Evolutionary conservation across 2,329 filamentous ascomycete species (phyloP), one percentile per base, ranked within the genome.

Genomic region (Botryosphaeria dothidea): DNA sequence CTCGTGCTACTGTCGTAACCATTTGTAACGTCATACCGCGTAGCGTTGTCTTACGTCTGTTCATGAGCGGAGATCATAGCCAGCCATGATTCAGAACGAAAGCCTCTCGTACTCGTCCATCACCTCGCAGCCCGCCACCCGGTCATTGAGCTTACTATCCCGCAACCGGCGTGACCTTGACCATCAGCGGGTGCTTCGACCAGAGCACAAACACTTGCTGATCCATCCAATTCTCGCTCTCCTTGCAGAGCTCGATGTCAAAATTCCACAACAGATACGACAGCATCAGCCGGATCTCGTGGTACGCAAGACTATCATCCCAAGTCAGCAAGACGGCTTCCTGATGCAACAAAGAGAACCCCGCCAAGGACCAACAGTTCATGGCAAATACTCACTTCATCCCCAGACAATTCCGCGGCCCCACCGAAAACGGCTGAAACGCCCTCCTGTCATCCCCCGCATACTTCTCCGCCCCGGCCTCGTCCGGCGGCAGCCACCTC

Each of bases 151-250:
- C 15, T 41, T 36, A 57, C 4, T 21, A 21, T 8, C 54, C 54
- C 6, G 13, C 36, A 11, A 57, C 17, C 36, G 67, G 48, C 54
- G 63, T 72, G 64, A 75, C 19, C 67, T 71, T 77, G 19, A 77
- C 71, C 66, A 74, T 73, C 38, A 79, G 57, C 19, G 68, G 63
- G 21, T 67, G 66, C 65, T 79, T 78, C 64, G 75, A 69, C 79
- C 79, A 81, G 7, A 80, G 65, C 3, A 70, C 70, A 45, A 70
- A 80, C 0, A 69, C 71, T 5, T 70, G 62, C 67, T 81, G 79
- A 1, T 75, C 66, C 23, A 34, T 3, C 75, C 72, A 75, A 19
- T 72, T 58, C 13, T 69, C 65, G 66, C 73, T 75, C 61, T 78
- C 75, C 0, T 72, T 65, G 13, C 67, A 70, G 4, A 80, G 71